Percentiles rank a stretch among this genome's conserved stretches.
Conservation (phyloP, 306 rosid species). For the Casuarina cunninghamiana region DNA sequence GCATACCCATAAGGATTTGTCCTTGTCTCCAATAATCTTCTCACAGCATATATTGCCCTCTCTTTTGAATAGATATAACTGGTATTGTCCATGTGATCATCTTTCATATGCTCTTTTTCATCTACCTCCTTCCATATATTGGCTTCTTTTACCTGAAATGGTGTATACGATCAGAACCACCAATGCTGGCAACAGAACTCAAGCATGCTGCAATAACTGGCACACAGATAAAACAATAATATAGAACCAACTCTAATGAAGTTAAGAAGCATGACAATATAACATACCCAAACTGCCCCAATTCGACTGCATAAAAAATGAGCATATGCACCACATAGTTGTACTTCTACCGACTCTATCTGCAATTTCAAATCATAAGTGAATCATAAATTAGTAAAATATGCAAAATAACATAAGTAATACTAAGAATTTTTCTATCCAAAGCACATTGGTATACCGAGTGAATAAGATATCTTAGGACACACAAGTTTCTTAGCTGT, state of each 20-base stretch:
- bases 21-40: too few species aligned
- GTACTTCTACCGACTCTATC: slow-evolving; percentile 54
- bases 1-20: too few species aligned
- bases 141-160: slow-evolving; percentile 58
- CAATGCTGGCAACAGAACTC: slow-evolving; percentile 13
- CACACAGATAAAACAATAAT: not conserved
- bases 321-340: slow-evolving; percentile 68
- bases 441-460: slow-evolving; percentile 16
- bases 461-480: slow-evolving; percentile 24
- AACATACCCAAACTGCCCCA: slow-evolving; percentile 77
- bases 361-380: slow-evolving; percentile 34
- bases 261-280: slow-evolving; percentile 22
- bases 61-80: slow-evolving; percentile 52
- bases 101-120: slow-evolving; percentile 36
- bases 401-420: not conserved
- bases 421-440: not conserved
- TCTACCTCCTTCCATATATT: slow-evolving; percentile 51
- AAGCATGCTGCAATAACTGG: not conserved
- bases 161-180: slow-evolving; percentile 21
- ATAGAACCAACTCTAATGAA: slow-evolving; percentile 6
- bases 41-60: slow-evolving; percentile 41
- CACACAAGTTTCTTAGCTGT: slow-evolving; percentile 73
- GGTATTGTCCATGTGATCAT: slow-evolving; percentile 40
- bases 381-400: slow-evolving; percentile 25
- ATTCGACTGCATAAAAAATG: slow-evolving; percentile 62